phyloP scores from a whole-genome alignment of 2,329 filamentous ascomycete species.

The Paradendryphiella salina region DNA sequence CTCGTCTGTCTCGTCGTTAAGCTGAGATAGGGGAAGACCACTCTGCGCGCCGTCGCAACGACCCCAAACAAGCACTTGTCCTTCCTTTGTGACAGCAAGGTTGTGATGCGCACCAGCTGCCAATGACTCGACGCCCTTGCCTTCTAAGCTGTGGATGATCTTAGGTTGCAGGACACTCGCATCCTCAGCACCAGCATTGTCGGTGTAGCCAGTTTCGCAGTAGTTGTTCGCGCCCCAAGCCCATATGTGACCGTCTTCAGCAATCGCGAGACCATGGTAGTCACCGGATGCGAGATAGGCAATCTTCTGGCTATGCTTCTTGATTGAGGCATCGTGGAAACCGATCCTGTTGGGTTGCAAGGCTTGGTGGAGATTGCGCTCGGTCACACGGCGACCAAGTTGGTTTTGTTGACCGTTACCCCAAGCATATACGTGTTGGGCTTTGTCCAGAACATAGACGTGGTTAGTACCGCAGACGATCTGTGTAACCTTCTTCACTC shows the following conservation, averaged over 20 bases:
- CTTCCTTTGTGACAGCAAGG: conserved; percentile 57
- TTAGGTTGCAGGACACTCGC: conserved; percentile 69
- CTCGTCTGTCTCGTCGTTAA: conserved; percentile 47
- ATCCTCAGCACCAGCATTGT: conserved; percentile 67
- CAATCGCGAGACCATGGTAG: conserved; percentile 80
- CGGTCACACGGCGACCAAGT: conserved; percentile 66
- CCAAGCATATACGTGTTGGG: conserved; percentile 70
- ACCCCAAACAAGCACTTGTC: conserved; percentile 63
- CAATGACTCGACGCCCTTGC: conserved; percentile 67
- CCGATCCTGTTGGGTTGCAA: conserved; percentile 62
- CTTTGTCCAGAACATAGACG: conserved; percentile 67
- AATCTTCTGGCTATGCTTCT: conserved; percentile 55
- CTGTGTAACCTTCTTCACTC: conserved; percentile 67
- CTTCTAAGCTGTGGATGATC: conserved; percentile 65
- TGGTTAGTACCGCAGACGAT: conserved; percentile 72
- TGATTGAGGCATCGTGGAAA: conserved; percentile 50
- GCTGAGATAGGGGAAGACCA: conserved; percentile 43
- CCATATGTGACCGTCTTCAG: conserved; percentile 69
- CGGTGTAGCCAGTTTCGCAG: conserved; percentile 72
- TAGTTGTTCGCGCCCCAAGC: conserved; percentile 89
- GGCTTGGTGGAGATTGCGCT: conserved; percentile 60
- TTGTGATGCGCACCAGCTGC: conserved; percentile 78
- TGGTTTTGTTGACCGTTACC: conserved; percentile 73
- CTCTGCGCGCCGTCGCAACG: conserved; percentile 62
- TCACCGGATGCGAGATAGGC: conserved; percentile 68